Percentiles rank a stretch among this genome's conserved stretches.
Conservation (phyloP, 73 alveolate species). For the Stentor roeselii region DNA sequence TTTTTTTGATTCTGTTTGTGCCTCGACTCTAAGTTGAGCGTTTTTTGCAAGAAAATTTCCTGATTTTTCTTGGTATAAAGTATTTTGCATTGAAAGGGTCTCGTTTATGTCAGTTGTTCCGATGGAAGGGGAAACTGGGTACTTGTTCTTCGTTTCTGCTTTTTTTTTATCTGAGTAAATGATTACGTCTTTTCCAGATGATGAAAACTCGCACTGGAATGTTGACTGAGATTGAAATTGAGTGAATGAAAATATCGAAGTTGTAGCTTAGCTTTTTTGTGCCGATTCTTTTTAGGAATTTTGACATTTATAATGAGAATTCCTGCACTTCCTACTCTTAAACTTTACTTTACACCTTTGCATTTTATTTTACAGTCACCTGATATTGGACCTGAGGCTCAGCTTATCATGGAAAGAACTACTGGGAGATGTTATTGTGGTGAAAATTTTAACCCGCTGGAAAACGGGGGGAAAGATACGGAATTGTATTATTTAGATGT, state of each 20-base stretch:
- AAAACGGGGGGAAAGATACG: neutral
- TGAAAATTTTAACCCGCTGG: neutral
- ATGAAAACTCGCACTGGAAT: constrained; percentile 15
- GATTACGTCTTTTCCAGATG: constrained; percentile 13
- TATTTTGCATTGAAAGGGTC: constrained; percentile 1
- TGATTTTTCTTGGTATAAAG: constrained; percentile 18
- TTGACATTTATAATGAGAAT: constrained; percentile 17
- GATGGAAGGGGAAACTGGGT: neutral
- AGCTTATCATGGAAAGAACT: neutral
- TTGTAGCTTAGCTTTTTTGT: neutral
- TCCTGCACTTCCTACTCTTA: neutral
- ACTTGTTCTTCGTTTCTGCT: constrained; percentile 10
- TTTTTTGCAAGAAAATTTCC: neutral
- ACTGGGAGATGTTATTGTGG: constrained; percentile 6
- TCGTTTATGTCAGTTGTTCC: constrained; percentile 6
- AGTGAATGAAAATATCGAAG: constrained; percentile 18
- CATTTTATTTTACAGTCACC: constrained; percentile 19
- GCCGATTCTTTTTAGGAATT: constrained; percentile 6
- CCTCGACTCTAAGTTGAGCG: neutral
- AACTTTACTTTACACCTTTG: neutral
- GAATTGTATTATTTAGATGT: constrained; percentile 3
- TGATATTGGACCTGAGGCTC: neutral
- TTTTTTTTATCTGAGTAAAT: neutral
- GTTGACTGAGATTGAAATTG: neutral
- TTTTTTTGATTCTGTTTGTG: neutral